Conservation (phyloP, 2,329 filamentous ascomycete species). For the Cercospora brassicicola region DNA sequence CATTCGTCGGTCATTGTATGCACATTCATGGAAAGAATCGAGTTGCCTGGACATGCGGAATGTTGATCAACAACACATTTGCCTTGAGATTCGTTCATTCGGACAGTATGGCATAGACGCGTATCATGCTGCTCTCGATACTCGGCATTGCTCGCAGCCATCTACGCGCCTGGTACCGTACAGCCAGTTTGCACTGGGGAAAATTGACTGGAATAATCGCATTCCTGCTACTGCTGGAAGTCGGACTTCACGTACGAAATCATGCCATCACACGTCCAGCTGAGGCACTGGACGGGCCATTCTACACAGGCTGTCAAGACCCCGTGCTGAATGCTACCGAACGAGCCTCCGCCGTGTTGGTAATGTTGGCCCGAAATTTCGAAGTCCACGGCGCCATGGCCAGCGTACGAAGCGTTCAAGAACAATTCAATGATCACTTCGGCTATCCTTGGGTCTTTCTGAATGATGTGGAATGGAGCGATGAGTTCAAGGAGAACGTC, state of each 20-base stretch:
- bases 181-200: neutral
- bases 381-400: neutral
- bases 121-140: neutral
- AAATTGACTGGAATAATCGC: neutral
- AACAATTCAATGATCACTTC: neutral
- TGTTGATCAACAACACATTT: neutral
- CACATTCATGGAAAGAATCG: neutral
- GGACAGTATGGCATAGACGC: neutral
- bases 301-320: neutral
- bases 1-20: neutral
- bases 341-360: neutral
- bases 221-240: neutral
- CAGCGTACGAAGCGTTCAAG: neutral
- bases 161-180: neutral
- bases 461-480: neutral
- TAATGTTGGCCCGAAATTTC: neutral
- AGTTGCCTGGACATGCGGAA: neutral
- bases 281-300: neutral
- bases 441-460: neutral
- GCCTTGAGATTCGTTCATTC: neutral
- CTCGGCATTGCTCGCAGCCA: neutral
- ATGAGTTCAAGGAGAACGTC: constrained; percentile 1
- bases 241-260: neutral
- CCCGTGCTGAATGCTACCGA: neutral
- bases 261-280: neutral